Percentiles rank a stretch among this genome's conserved stretches.
These are phyloP conservation scores for Pueraria montana DNA, from an alignment of 306 rosid genomes.

Conservation along the genomic window DNA sequence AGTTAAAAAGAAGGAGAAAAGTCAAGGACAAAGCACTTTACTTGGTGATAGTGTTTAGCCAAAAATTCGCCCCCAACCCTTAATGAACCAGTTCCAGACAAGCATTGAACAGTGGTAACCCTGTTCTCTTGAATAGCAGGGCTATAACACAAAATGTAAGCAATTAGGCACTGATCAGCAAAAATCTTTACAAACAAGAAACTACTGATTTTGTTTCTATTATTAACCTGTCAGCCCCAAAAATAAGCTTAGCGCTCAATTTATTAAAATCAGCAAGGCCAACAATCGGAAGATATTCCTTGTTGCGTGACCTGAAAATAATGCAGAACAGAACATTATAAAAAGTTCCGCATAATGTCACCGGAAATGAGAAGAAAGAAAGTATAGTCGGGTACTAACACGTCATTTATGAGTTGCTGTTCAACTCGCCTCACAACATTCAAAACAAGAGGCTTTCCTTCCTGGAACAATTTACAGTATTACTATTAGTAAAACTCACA, in stretches of 20 bases:
- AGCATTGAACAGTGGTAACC: constrained; percentile 87
- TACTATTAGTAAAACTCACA: constrained; percentile 33
- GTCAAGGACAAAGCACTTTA: constrained; percentile 52
- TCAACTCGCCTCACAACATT: constrained; percentile 89
- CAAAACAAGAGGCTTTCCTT: constrained; percentile 96
- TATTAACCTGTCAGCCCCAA: constrained; percentile 87
- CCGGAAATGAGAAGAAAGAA: constrained; percentile 35
- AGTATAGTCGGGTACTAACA: constrained; percentile 53
- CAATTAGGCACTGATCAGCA: background rate
- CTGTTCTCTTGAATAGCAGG: constrained; percentile 91
- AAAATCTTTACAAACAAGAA: constrained; percentile 7
- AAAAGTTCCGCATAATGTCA: constrained; percentile 13
- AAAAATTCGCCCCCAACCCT: constrained; percentile 98
- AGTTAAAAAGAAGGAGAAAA: constrained; percentile 1
- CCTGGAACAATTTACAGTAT: constrained; percentile 65
- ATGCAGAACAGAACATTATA: constrained; percentile 23
- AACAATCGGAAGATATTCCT: constrained; percentile 92
- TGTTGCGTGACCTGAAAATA: constrained; percentile 75
- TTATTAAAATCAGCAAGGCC: constrained; percentile 92
- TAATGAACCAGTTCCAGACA: constrained; percentile 98
- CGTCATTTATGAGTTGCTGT: constrained; percentile 75
- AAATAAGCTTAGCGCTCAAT: constrained; percentile 92
- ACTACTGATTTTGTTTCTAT: background rate
- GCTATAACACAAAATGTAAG: constrained; percentile 57
- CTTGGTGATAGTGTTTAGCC: constrained; percentile 93